Evolutionary conservation across 78 protist species (phyloP).

Genomic region (Planoprotostelium fungivorum): DNA sequence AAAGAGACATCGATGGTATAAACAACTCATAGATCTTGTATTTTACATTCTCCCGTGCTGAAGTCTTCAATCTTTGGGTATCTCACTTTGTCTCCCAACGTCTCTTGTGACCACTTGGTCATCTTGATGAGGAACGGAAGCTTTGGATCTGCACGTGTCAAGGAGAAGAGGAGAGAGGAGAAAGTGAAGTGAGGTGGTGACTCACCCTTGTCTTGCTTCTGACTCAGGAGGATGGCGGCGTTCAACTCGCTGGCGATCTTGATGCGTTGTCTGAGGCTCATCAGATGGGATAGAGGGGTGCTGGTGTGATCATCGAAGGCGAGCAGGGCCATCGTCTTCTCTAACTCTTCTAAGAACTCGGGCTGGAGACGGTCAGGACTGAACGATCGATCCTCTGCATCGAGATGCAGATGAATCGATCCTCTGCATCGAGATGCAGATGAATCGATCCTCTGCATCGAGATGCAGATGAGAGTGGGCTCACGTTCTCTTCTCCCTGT

Average conservation of each 20-base stretch:
- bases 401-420: background rate
- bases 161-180: background rate
- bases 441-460: background rate
- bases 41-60: conserved; percentile 27
- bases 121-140: conserved; percentile 70
- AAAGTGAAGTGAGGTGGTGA: no score
- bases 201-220: conserved; percentile 68
- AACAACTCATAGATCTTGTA: no score
- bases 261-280: conserved; percentile 71
- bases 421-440: background rate
- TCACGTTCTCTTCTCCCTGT: conserved; percentile 82
- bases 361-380: conserved; percentile 18
- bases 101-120: conserved; percentile 69
- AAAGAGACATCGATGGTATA: no score
- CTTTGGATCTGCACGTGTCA: conserved; percentile 69
- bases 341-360: conserved; percentile 78
- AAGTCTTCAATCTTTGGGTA: conserved; percentile 55
- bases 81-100: conserved; percentile 47
- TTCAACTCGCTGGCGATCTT: conserved; percentile 83
- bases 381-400: background rate
- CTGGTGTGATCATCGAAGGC: conserved; percentile 67
- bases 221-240: conserved; percentile 80
- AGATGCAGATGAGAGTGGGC: background rate
- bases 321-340: conserved; percentile 77
- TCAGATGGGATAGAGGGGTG: conserved; percentile 63